phyloP scores from a whole-genome alignment of 1,284 basidiomycete genomes.

The Takashimella koratensis region DNA sequence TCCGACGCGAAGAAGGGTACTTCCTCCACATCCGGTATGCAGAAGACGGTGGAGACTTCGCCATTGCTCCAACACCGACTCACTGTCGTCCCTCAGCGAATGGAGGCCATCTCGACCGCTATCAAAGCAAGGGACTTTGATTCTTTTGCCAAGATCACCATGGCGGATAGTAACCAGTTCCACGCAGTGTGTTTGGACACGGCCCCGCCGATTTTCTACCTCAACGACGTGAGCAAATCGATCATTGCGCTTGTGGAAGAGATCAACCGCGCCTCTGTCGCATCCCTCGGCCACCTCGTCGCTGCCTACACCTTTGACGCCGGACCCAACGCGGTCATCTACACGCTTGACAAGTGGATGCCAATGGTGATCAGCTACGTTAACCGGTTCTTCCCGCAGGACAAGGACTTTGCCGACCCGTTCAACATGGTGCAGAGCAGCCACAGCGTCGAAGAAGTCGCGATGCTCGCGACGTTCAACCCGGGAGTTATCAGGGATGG shows the following conservation, averaged over 20 bases:
- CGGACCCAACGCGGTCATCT: slow-evolving; percentile 98
- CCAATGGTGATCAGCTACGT: slow-evolving; percentile 72
- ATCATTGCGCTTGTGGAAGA: slow-evolving; percentile 87
- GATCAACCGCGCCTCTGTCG: slow-evolving; percentile 79
- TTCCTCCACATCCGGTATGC: slow-evolving; percentile 93
- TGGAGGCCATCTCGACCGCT: slow-evolving; percentile 75
- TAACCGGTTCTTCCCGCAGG: slow-evolving; percentile 77
- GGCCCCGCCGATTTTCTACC: slow-evolving; percentile 95
- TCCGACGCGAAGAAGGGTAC: slow-evolving; percentile 97
- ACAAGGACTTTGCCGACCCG: slow-evolving; percentile 67
- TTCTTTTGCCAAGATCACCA: slow-evolving; percentile 83
- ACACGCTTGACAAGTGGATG: slow-evolving; percentile 74
- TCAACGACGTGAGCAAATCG: slow-evolving; percentile 89
- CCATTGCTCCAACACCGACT: slow-evolving; percentile 86
- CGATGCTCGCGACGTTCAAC: slow-evolving; percentile 65
- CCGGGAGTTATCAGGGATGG: slow-evolving; percentile 61
- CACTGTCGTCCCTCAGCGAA: slow-evolving; percentile 80
- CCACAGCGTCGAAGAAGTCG: slow-evolving; percentile 11
- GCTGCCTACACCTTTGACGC: slow-evolving; percentile 99
- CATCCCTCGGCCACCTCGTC: slow-evolving; percentile 61
- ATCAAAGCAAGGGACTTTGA: slow-evolving; percentile 82
- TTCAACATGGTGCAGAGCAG: slow-evolving; percentile 57
- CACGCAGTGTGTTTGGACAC: slow-evolving; percentile 97
- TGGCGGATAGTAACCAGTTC: slow-evolving; percentile 98
- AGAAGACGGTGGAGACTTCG: slow-evolving; percentile 91